These are phyloP conservation scores for Jackrogersella multiformis DNA, from an alignment of 495 filamentous ascomycete species.

Conservation along the genomic window DNA sequence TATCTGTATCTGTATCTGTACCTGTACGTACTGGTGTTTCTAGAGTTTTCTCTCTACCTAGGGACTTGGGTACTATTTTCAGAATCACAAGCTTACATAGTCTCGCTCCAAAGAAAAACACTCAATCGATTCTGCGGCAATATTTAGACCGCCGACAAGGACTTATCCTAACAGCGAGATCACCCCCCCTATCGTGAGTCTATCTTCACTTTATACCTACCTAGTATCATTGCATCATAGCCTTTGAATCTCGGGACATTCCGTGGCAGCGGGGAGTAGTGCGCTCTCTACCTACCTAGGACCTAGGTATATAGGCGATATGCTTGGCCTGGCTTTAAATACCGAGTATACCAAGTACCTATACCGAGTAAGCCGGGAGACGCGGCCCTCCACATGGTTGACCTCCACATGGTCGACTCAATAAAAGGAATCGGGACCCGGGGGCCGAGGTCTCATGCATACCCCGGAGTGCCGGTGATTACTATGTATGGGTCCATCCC, in stretches of 20 bases:
- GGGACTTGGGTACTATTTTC: background rate
- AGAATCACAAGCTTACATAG: slow-evolving; percentile 28
- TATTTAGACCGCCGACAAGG: slow-evolving; percentile 20
- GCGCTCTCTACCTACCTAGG: background rate
- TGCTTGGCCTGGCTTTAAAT: slow-evolving; percentile 6
- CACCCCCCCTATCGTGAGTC: slow-evolving; percentile 23
- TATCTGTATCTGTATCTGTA: slow-evolving; percentile 7
- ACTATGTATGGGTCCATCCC: slow-evolving; percentile 24
- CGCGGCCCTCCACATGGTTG: slow-evolving; percentile 27
- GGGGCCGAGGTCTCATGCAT: slow-evolving; percentile 37
- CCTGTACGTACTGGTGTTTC: background rate
- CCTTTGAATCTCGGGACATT: no score
- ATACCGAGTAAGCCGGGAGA: no score
- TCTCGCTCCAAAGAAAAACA: slow-evolving; percentile 27
- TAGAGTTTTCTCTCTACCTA: background rate
- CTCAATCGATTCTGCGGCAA: slow-evolving; percentile 35
- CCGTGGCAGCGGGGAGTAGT: background rate
- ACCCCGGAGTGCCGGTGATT: slow-evolving; percentile 36
- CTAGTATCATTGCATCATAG: no score
- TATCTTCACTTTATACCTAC: slow-evolving; percentile 10
- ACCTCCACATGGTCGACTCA: no score
- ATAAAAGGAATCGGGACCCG: no score
- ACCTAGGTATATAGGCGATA: no score
- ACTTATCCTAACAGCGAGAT: background rate
- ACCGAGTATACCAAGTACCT: slow-evolving; percentile 9